These are phyloP conservation scores for Xanthoconium purpureum DNA, from an alignment of 768 basidiomycete species.

Conservation along the genomic window DNA sequence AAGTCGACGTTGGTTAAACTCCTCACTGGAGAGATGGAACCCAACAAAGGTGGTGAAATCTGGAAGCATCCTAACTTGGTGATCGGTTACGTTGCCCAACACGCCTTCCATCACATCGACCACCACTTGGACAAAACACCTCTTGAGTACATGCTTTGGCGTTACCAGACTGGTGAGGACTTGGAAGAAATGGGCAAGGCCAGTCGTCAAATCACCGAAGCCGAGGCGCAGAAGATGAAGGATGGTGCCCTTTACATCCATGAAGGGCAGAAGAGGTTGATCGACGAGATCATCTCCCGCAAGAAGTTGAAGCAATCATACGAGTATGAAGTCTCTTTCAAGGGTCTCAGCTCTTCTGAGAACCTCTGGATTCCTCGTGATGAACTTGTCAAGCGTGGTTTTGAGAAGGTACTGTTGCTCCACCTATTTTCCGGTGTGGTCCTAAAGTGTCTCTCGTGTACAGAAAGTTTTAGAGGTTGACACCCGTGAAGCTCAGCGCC, in stretches of 20 bases:
- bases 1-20: slow-evolving; percentile 97
- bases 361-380: slow-evolving; percentile 98
- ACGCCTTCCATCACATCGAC: slow-evolving; percentile 99
- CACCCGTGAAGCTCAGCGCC: slow-evolving; percentile 94
- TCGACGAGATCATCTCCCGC: slow-evolving; percentile 85
- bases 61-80: slow-evolving; percentile 99
- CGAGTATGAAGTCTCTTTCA: slow-evolving; percentile 98
- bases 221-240: slow-evolving; percentile 94
- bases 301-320: slow-evolving; percentile 99
- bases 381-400: slow-evolving; percentile 96
- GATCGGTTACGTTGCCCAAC: slow-evolving; percentile 98
- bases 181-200: slow-evolving; percentile 96
- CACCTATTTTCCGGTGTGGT: background rate
- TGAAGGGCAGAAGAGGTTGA: slow-evolving; percentile 92
- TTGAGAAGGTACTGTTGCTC: slow-evolving; percentile 68
- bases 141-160: slow-evolving; percentile 99
- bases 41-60: slow-evolving; percentile 94
- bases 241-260: slow-evolving; percentile 82
- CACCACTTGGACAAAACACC: slow-evolving; percentile 98
- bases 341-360: slow-evolving; percentile 91
- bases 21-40: slow-evolving; percentile 93
- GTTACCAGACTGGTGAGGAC: slow-evolving; percentile 99
- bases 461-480: slow-evolving; percentile 96
- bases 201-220: slow-evolving; percentile 79
- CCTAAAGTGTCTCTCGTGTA: slow-evolving; percentile 5